Base-by-base conservation (phyloP, 2,329 filamentous ascomycete genomes). In the Phaeosphaeria sp. region DNA sequence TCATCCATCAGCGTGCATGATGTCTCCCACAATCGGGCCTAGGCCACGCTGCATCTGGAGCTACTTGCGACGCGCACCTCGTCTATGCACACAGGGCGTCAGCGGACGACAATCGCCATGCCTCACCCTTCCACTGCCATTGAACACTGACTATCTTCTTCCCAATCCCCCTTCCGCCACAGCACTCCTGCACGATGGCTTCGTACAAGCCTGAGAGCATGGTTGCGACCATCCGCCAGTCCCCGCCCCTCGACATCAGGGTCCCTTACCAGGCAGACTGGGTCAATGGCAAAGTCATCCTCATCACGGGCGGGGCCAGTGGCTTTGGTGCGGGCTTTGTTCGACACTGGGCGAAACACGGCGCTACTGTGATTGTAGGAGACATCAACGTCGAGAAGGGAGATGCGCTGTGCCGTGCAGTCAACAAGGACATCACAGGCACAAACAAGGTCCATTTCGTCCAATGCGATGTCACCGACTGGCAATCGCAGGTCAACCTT, bases 381-480 rank as follows among this genome's bases (percentile, higher is more conserved):
- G 89, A 91, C 73, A 77, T 91, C 67, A 84, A 86, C 67, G 79
- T 82, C 55, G 62, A 74, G 18, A 79, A 78, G 9, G 88, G 87
- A 22, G 80, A 86, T 61, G 73, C 78, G 21, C 78, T 91, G 22
- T 82, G 86, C 8, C 82, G 83, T 13, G 78, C 83, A 25, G 75
- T 89, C 40, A 80, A 82, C 43, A 68, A 78, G 43, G 70, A 68
- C 58, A 42, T 39, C 24, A 78, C 73, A 30, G 78, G 72, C 20
- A 80, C 77, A 56, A 63, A 75, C 50, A 76, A 82, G 24, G 83
- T 86, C 58, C 79, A 84, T 67, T 89, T 85, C 69, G 77, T 87
- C 51, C 80, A 83, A 65, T 89, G 86, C 78, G 85, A 91, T 75
- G 88, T 91, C 9, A 86, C 85, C 1, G 80, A 83, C 61, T 91